Percentiles rank a stretch among this genome's conserved stretches.
phyloP scores from a whole-genome alignment of 2,329 filamentous ascomycete species.

The Simplicillium sp. region DNA sequence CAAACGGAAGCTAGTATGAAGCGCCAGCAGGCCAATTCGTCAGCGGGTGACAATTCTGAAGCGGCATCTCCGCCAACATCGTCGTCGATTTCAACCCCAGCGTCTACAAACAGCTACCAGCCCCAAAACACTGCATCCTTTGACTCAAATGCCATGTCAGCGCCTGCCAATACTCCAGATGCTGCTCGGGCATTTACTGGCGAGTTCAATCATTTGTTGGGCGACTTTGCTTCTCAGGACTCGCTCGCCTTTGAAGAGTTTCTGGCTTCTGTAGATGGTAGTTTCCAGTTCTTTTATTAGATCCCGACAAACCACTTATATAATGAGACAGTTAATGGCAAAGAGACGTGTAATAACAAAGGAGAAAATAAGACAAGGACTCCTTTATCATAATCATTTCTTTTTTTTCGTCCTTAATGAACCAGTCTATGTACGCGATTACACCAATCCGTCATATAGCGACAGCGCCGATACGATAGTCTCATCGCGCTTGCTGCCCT shows the following conservation, averaged over 20 bases:
- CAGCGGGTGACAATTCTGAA: not conserved
- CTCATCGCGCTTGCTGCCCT: conserved; percentile 96
- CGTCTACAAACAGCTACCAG: too few species aligned
- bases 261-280: not conserved
- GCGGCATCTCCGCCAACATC: not conserved
- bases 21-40: not conserved
- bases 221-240: too few species aligned
- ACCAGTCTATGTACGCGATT: conserved; percentile 7
- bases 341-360: too few species aligned
- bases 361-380: too few species aligned
- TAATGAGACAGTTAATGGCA: too few species aligned
- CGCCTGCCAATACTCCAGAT: too few species aligned
- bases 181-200: too few species aligned
- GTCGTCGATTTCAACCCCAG: too few species aligned
- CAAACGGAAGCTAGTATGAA: conserved; percentile 1
- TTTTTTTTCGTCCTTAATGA: conserved; percentile 6
- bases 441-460: conserved; percentile 92
- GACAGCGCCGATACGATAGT: conserved; percentile 96
- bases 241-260: too few species aligned
- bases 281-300: conserved; percentile 34
- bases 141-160: too few species aligned
- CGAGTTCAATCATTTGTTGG: too few species aligned
- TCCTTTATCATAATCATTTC: conserved; percentile 5
- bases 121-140: too few species aligned
- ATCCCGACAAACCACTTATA: conserved; percentile 15